These are phyloP conservation scores for Solanum sitiens DNA, from an alignment of 257 asterid species.

Conservation along the genomic window DNA sequence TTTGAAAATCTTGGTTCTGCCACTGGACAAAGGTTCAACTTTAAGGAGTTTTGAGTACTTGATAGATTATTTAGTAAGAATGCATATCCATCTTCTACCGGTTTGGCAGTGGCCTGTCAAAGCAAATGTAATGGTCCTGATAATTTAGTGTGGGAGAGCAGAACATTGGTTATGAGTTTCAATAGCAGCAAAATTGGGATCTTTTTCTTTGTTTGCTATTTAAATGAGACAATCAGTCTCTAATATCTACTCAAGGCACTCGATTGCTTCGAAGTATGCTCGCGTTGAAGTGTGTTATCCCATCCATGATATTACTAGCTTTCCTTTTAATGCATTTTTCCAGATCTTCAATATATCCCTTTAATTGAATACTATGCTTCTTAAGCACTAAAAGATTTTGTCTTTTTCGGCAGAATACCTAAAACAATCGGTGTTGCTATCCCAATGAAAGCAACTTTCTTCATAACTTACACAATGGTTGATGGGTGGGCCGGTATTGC, in stretches of 20 bases:
- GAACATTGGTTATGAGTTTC: neutral
- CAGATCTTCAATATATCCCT: neutral
- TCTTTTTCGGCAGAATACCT: slow-evolving; percentile 48
- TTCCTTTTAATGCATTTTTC: neutral
- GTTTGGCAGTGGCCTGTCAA: neutral
- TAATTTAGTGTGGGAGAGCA: neutral
- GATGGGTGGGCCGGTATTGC: slow-evolving; percentile 99
- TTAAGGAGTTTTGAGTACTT: neutral
- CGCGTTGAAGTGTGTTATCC: neutral
- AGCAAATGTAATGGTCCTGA: neutral
- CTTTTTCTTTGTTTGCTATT: neutral
- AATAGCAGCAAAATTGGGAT: neutral
- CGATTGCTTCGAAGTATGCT: neutral
- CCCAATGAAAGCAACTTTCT: slow-evolving; percentile 96
- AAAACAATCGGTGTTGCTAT: slow-evolving; percentile 76
- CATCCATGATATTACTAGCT: neutral
- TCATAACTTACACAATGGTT: slow-evolving; percentile 84
- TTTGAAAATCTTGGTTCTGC: neutral
- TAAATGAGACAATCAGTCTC: neutral
- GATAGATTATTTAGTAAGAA: neutral
- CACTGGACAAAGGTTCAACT: neutral
- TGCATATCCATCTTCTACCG: neutral
- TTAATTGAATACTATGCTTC: neutral
- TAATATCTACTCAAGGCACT: neutral
- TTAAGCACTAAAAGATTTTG: neutral